Evolutionary conservation across 2,329 filamentous ascomycete species (phyloP).

Genomic region (Xylogone sp.): DNA sequence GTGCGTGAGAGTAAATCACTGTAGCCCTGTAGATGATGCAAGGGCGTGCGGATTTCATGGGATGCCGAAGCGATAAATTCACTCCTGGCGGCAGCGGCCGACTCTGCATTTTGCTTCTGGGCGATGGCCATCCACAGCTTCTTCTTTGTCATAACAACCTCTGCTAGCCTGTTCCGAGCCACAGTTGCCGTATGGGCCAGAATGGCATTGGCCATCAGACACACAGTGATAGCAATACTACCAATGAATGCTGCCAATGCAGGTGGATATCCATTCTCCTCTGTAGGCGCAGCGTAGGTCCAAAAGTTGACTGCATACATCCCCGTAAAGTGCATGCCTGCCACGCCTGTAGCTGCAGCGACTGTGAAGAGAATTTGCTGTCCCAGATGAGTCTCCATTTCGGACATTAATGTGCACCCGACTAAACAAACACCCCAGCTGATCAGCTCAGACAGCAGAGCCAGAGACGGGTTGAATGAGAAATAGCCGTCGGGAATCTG

Average conservation of each 20-base stretch:
- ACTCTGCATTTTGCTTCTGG: constrained; percentile 8
- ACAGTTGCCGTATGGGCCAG: constrained; percentile 30
- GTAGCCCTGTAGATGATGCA: constrained; percentile 33
- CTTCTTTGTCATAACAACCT: constrained; percentile 28
- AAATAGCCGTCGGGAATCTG: constrained; percentile 27
- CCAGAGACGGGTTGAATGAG: constrained; percentile 20
- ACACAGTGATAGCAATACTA: constrained; percentile 29
- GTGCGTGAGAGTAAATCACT: constrained; percentile 29
- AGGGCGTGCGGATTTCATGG: constrained; percentile 32
- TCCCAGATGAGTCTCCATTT: constrained; percentile 28
- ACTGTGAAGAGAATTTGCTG: constrained; percentile 28
- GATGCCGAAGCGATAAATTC: constrained; percentile 32
- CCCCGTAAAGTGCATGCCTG: constrained; percentile 31
- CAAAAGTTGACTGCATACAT: constrained; percentile 29
- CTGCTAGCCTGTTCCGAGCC: constrained; percentile 15
- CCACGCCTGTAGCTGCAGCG: constrained; percentile 29
- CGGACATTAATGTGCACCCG: constrained; percentile 28
- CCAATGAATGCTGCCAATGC: constrained; percentile 27
- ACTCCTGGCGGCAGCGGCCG: constrained; percentile 11
- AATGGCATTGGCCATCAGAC: constrained; percentile 30
- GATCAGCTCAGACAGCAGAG: constrained; percentile 27
- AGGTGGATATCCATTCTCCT: constrained; percentile 26
- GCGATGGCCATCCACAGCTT: constrained; percentile 31
- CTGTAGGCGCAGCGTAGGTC: constrained; percentile 19
- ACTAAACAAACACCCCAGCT: constrained; percentile 30